These are phyloP conservation scores for Verticillium tricorpus DNA, from an alignment of 2,329 filamentous ascomycete species.

Conservation along the genomic window DNA sequence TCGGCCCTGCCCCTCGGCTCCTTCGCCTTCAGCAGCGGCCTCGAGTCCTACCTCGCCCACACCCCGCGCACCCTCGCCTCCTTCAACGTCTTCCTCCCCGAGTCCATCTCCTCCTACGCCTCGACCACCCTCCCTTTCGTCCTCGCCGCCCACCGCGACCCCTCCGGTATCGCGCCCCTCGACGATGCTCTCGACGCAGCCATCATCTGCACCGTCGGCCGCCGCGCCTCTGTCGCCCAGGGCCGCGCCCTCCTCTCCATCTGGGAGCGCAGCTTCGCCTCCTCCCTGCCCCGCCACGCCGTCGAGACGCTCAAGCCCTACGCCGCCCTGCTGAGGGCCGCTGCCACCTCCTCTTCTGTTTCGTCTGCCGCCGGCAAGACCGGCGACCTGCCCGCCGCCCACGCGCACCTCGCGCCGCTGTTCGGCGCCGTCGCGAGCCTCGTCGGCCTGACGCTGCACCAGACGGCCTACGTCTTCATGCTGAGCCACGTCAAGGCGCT, in stretches of 20 bases:
- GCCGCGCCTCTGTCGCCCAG: conserved; percentile 70
- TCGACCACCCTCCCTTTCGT: conserved; percentile 71
- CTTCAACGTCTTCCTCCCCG: conserved; percentile 63
- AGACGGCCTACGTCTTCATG: conserved; percentile 71
- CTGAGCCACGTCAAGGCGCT: conserved; percentile 73
- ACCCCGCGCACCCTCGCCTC: conserved; percentile 35
- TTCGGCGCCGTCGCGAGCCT: conserved; percentile 62
- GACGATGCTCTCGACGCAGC: conserved; percentile 76
- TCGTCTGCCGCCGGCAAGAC: conserved; percentile 6
- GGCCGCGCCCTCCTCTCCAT: conserved; percentile 69
- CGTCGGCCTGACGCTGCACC: conserved; percentile 54
- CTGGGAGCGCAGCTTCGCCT: conserved; percentile 67
- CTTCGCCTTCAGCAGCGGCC: conserved; percentile 80
- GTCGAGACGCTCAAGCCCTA: conserved; percentile 28
- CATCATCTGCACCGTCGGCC: conserved; percentile 73
- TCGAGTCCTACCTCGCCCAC: conserved; percentile 80
- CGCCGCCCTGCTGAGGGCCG: conserved; percentile 25
- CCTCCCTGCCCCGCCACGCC: conserved; percentile 22
- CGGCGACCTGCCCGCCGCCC: conserved; percentile 4
- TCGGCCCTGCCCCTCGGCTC: conserved; percentile 78
- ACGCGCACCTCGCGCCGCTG: conserved; percentile 61
- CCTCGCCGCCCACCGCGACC: conserved; percentile 59
- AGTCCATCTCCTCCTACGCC: conserved; percentile 68
- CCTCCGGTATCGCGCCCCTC: conserved; percentile 45
- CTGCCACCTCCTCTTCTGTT: conserved; percentile 12